A percentile compares a stretch with the other conserved stretches of the same genome.
These are phyloP conservation scores for Eucalyptus cloeziana DNA, from an alignment of 345 rosid genomes.

Conservation along the genomic window DNA sequence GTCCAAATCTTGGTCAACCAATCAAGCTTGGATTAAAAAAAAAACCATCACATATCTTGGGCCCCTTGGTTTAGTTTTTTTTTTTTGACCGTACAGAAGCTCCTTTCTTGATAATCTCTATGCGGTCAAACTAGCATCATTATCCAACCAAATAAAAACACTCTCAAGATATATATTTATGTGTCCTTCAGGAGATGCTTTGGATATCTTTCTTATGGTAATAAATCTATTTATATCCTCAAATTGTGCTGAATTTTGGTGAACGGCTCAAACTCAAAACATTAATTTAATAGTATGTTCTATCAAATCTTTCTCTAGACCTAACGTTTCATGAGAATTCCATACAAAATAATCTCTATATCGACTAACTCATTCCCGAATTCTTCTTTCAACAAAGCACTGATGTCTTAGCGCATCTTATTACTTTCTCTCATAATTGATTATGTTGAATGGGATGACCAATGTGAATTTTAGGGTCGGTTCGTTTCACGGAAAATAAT, in stretches of 20 bases:
- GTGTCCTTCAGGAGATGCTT: neutral
- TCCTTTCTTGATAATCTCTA: neutral
- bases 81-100: neutral
- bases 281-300: no score
- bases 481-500: no score
- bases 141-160: neutral
- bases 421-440: neutral
- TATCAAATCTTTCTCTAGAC: neutral
- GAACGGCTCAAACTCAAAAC: neutral
- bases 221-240: neutral
- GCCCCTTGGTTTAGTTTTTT: neutral
- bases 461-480: neutral
- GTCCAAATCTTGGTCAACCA: neutral
- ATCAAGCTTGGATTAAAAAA: neutral
- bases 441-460: neutral
- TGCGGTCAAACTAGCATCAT: neutral
- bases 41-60: neutral
- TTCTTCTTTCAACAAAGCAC: neutral
- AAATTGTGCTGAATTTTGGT: neutral
- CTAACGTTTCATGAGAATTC: neutral
- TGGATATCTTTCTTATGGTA: no score
- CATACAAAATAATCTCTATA: neutral
- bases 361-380: neutral
- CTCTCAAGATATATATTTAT: neutral
- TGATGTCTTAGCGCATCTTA: neutral